Conservation (phyloP, 2,329 filamentous ascomycete genomes). For the Ophiostoma montium region DNA sequence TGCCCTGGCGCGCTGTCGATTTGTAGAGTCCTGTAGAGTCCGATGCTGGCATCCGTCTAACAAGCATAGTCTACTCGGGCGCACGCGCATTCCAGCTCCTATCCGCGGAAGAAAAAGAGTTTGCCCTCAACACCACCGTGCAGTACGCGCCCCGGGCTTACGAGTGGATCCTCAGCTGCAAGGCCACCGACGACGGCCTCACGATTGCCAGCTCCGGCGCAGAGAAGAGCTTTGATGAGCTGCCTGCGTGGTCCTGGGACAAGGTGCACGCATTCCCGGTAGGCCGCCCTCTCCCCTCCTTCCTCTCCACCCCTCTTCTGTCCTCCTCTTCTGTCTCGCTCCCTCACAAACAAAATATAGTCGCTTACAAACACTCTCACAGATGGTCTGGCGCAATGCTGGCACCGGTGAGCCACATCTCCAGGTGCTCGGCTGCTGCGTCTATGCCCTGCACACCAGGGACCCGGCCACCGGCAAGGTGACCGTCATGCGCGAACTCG, state of each 20-base stretch:
- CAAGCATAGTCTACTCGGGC: neutral
- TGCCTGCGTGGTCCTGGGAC: neutral
- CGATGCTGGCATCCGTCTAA: too few relatives aligned
- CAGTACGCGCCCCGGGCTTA: neutral
- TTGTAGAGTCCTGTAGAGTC: conserved; percentile 12
- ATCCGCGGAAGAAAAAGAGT: neutral
- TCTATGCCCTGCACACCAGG: neutral
- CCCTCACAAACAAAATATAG: neutral
- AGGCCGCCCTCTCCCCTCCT: neutral
- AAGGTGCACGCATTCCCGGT: neutral
- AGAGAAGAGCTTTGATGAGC: neutral
- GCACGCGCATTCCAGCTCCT: neutral
- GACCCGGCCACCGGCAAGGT: neutral
- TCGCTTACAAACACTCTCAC: neutral
- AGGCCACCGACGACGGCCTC: neutral
- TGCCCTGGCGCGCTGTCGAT: conserved; percentile 26
- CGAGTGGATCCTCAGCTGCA: neutral
- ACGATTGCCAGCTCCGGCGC: neutral
- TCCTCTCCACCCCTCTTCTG: too few relatives aligned
- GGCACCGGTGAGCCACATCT: neutral
- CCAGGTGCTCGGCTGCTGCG: neutral
- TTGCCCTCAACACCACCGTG: neutral
- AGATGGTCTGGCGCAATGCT: neutral
- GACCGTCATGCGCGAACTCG: neutral
- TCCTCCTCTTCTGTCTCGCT: neutral